Evolutionary conservation across 2,329 filamentous ascomycete genomes (phyloP).

Genomic region (Nectriaceae sp.): DNA sequence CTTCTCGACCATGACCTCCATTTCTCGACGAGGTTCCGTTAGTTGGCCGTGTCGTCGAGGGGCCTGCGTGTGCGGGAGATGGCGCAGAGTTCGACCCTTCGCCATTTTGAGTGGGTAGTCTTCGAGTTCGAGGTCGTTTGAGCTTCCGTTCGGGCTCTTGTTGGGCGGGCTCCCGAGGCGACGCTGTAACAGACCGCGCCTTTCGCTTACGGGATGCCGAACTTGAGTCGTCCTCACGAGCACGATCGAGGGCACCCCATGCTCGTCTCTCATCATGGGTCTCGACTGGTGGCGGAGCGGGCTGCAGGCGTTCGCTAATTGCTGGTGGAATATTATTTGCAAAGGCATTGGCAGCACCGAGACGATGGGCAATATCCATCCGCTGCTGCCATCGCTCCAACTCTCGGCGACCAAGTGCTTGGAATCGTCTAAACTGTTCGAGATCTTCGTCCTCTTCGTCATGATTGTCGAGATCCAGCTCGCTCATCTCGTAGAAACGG

Average conservation of each 20-base stretch:
- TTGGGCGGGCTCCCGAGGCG: constrained; percentile 66
- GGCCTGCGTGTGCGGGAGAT: constrained; percentile 32
- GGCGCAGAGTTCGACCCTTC: constrained; percentile 49
- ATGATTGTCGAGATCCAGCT: constrained; percentile 43
- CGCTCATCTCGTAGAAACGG: constrained; percentile 60
- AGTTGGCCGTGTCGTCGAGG: constrained; percentile 26
- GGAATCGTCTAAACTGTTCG: constrained; percentile 54
- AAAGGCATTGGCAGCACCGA: constrained; percentile 75
- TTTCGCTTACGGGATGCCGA: constrained; percentile 71
- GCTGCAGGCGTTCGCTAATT: constrained; percentile 64
- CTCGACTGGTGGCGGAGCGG: constrained; percentile 61
- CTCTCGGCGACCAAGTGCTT: constrained; percentile 58
- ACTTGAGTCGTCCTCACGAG: constrained; percentile 64
- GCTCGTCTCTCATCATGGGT: constrained; percentile 79
- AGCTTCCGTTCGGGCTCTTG: constrained; percentile 79
- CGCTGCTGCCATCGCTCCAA: constrained; percentile 80
- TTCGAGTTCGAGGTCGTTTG: constrained; percentile 82
- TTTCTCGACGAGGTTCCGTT: constrained; percentile 25
- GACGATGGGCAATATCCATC: constrained; percentile 76
- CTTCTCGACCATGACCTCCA: constrained; percentile 20
- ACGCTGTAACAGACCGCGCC: constrained; percentile 67
- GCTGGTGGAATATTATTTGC: constrained; percentile 58
- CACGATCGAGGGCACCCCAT: constrained; percentile 90
- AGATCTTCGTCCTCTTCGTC: constrained; percentile 71
- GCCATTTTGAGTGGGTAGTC: constrained; percentile 52